These are phyloP conservation scores for Erysiphe pulchra DNA, from an alignment of 2,329 filamentous ascomycete species.

Conservation along the genomic window DNA sequence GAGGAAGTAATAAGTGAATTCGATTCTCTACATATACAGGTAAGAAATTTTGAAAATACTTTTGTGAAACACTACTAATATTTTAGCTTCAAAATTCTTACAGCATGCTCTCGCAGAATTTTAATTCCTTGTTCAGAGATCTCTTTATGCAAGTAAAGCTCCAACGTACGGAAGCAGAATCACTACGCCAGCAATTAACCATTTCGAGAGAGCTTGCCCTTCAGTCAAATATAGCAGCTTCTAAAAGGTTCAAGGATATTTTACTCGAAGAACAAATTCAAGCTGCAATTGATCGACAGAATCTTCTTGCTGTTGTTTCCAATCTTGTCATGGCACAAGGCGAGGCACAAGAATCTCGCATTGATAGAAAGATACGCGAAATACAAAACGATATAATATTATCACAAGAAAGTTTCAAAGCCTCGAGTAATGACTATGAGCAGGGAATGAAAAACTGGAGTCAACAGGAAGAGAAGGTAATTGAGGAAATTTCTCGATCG, in stretches of 20 bases:
- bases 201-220: conserved; percentile 42
- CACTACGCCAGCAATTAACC: conserved; percentile 45
- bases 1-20: conserved; percentile 74
- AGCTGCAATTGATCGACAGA: conserved; percentile 46
- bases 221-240: conserved; percentile 39
- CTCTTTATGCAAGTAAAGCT: conserved; percentile 46
- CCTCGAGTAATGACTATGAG: conserved; percentile 37
- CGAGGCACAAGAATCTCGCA: conserved; percentile 43
- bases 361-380: conserved; percentile 33
- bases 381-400: conserved; percentile 39
- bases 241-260: conserved; percentile 38
- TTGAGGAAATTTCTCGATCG: conserved; percentile 46
- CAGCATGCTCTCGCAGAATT: conserved; percentile 57
- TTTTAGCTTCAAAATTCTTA: conserved; percentile 51
- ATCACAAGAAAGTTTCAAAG: conserved; percentile 38
- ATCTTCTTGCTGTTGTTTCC: conserved; percentile 51
- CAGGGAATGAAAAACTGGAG: conserved; percentile 53
- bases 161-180: conserved; percentile 54
- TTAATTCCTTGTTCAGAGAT: conserved; percentile 65
- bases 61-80: conserved; percentile 13
- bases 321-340: conserved; percentile 51
- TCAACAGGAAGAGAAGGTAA: conserved; percentile 37
- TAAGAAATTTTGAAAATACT: conserved; percentile 6
- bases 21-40: conserved; percentile 48
- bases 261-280: conserved; percentile 53